Base-by-base conservation (phyloP, 139 green algal species). In the Chlorella sp. region DNA sequence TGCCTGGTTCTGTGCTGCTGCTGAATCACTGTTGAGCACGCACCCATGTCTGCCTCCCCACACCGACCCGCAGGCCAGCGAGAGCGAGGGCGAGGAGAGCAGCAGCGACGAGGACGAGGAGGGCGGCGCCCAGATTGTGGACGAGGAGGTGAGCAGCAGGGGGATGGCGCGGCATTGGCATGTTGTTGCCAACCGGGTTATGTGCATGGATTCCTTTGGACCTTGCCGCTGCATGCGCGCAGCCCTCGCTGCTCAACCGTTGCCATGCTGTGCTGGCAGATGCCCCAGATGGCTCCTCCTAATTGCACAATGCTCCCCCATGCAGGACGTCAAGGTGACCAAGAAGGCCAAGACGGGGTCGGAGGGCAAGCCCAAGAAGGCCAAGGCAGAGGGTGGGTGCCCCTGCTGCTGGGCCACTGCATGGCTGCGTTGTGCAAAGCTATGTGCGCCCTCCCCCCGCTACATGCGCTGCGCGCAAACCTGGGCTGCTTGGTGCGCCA, bases 31-130 rank as follows among this genome's bases (percentile, higher is more conserved):
- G 67, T 28, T 46, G 67, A 19, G 41, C 11, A 3, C 40, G 62
- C 65, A 72, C n/a, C 2, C 30, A 28, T 32, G 14, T 11, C 64
- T 24, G 64, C 32, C 69, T 41, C 38, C 36, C 20, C 34, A 4
- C 69, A 20, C 22, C 34, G 69, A 20, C 38, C 24, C 22, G 22
- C 17, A 51, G 72, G 43, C 46, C 4, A 94, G 95, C 28, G 93
- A 94, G 70, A 90, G 92, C 70, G 92, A 93, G 46, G 88, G 44
- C 3, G 87, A 90, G 58, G 38, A 46, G 41, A 80, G 77, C 87
- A 60, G 51, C 8, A 64, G 34, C 56, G 84, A 86, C 34, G 76
- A 77, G 40, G 85, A 87, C 40, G 89, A 76, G n/a, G 86, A 89
- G n/a, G 86, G 43, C 30, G 82, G 60, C 22, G 84, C 90, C 13